Conservation (phyloP, 208 protist species). For the Tritrichomonas foetus region DNA sequence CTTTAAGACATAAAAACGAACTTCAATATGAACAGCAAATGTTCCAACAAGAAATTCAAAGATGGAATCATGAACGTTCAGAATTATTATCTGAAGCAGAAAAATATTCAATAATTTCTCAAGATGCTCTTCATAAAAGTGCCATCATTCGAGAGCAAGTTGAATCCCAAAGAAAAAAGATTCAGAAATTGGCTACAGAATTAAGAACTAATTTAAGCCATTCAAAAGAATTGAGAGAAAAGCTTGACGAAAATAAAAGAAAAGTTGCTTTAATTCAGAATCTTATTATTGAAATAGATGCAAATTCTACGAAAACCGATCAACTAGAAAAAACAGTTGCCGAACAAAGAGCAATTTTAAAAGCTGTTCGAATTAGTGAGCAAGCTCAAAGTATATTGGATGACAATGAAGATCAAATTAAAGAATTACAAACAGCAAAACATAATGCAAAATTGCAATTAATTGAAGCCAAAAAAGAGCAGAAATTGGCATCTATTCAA, state of each 20-base stretch:
- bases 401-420: not conserved
- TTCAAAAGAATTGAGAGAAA: not conserved
- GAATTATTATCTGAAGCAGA: not conserved
- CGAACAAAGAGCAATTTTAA: not conserved
- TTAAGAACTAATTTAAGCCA: not conserved
- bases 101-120: not conserved
- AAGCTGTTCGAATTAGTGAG: not conserved
- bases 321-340: not conserved
- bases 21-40: not conserved
- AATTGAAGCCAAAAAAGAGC: not conserved
- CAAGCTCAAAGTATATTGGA: not conserved
- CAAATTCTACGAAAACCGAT: not conserved
- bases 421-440: not conserved
- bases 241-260: not conserved
- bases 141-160: not conserved
- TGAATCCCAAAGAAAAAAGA: not conserved
- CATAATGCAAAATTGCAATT: not conserved
- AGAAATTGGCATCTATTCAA: not conserved
- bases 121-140: not conserved
- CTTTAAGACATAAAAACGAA: not conserved
- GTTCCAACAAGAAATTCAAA: not conserved
- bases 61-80: not conserved
- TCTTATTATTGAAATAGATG: not conserved
- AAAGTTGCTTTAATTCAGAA: not conserved
- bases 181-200: not conserved